Conservation (phyloP, 768 basidiomycete genomes). For the Boletales sp. region DNA sequence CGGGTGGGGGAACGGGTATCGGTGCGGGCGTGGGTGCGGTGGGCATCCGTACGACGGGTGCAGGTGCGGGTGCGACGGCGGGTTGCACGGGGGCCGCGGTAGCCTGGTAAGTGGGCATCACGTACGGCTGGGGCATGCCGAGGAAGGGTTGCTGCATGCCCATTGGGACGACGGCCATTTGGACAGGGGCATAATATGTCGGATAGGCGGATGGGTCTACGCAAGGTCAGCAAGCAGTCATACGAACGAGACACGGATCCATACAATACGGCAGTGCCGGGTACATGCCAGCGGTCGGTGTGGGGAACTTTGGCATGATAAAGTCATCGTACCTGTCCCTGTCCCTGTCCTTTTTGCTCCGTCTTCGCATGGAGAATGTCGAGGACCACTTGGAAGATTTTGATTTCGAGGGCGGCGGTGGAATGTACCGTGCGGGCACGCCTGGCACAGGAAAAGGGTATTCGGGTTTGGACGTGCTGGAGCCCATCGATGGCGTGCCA, state of each 20-base stretch:
- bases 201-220: slow-evolving; percentile 26
- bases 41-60: slow-evolving; percentile 11
- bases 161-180: slow-evolving; percentile 15
- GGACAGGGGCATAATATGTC: slow-evolving; percentile 29
- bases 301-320: slow-evolving; percentile 12
- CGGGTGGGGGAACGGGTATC: not conserved
- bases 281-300: slow-evolving; percentile 6
- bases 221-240: slow-evolving; percentile 6
- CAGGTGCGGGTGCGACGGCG: too few relatives aligned
- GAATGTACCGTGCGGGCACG: not conserved
- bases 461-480: slow-evolving; percentile 17
- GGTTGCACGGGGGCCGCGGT: too few relatives aligned
- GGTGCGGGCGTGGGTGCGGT: not conserved
- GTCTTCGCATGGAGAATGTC: slow-evolving; percentile 11
- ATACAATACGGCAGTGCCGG: slow-evolving; percentile 25
- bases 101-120: slow-evolving; percentile 23
- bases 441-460: slow-evolving; percentile 18
- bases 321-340: slow-evolving; percentile 18
- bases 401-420: slow-evolving; percentile 4
- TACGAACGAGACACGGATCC: slow-evolving; percentile 2
- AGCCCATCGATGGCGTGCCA: slow-evolving; percentile 24
- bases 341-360: slow-evolving; percentile 17
- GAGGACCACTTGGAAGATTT: too few relatives aligned
- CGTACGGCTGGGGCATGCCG: too few relatives aligned
- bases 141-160: slow-evolving; percentile 29